phyloP scores from a whole-genome alignment of 176 grass and related monocot species.

The Thinopyrum elongatum region DNA sequence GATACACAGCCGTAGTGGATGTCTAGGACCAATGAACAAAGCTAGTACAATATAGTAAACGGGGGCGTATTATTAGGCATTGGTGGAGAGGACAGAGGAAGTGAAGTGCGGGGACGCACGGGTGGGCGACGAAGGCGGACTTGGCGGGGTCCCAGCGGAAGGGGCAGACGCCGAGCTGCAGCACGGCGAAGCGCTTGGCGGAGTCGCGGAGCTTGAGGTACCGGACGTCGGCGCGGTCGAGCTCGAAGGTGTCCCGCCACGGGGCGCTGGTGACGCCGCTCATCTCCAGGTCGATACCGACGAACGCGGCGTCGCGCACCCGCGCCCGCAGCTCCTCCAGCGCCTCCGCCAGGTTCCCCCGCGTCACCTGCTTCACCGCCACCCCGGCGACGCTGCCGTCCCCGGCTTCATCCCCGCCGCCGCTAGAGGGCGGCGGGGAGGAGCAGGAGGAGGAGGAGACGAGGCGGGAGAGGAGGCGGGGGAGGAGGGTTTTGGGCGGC shows the following conservation, averaged over 20 bases:
- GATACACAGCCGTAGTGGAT: background rate
- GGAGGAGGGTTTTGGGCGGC: slow-evolving; percentile 6
- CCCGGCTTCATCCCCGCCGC: background rate
- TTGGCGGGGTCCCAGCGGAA: slow-evolving; percentile 75
- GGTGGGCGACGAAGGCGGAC: slow-evolving; percentile 63
- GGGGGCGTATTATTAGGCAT: background rate
- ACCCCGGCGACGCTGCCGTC: slow-evolving; percentile 9
- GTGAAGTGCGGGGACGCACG: slow-evolving; percentile 28
- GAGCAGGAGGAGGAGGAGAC: slow-evolving; percentile 21
- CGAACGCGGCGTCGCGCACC: slow-evolving; percentile 70
- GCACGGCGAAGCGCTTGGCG: slow-evolving; percentile 58
- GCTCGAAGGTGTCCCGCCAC: slow-evolving; percentile 80
- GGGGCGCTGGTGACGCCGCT: slow-evolving; percentile 75
- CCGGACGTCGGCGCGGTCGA: slow-evolving; percentile 77
- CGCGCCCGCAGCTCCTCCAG: slow-evolving; percentile 57
- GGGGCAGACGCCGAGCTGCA: slow-evolving; percentile 93
- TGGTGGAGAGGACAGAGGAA: background rate
- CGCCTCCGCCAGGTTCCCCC: slow-evolving; percentile 51
- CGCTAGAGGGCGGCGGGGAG: background rate
- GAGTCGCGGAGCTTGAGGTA: slow-evolving; percentile 87
- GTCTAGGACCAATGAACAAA: background rate
- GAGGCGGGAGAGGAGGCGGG: slow-evolving; percentile 18
- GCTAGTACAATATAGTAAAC: background rate
- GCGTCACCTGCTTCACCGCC: slow-evolving; percentile 79
- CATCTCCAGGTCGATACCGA: slow-evolving; percentile 91